phyloP scores from a whole-genome alignment of 148 eudicot genomes.

The Suaeda aralocaspica region DNA sequence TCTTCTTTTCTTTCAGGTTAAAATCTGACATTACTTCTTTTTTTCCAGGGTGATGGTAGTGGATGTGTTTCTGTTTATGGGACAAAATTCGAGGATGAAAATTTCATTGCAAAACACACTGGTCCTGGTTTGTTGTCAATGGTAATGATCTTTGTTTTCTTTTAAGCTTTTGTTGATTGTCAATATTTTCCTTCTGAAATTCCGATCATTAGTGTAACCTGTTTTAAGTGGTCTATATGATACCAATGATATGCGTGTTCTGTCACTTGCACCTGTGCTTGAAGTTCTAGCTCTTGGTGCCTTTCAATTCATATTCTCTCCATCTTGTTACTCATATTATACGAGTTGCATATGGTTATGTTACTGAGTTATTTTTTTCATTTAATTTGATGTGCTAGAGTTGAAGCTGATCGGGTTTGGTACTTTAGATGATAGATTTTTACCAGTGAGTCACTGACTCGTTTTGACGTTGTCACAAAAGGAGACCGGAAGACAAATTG shows the following conservation, averaged over 20 bases:
- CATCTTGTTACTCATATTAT: too few relatives aligned
- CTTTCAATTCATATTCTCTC: too few relatives aligned
- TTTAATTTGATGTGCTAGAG: too few relatives aligned
- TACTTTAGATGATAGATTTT: too few relatives aligned
- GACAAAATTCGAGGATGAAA: constrained; percentile 91
- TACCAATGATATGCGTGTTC: neutral
- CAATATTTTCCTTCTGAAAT: constrained; percentile 1
- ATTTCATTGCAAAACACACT: constrained; percentile 91
- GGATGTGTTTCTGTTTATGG: constrained; percentile 86
- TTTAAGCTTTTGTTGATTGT: constrained; percentile 14
- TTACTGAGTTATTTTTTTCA: too few relatives aligned
- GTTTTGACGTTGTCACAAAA: too few relatives aligned
- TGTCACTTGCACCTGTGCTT: too few relatives aligned
- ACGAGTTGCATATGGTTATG: too few relatives aligned
- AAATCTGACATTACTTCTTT: constrained; percentile 19
- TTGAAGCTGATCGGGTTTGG: too few relatives aligned
- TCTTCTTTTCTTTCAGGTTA: neutral
- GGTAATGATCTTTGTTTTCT: constrained; percentile 36
- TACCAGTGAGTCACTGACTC: too few relatives aligned
- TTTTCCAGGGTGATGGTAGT: constrained; percentile 85
- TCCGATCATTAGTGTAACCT: neutral
- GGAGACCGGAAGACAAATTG: too few relatives aligned
- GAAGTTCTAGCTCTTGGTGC: too few relatives aligned
- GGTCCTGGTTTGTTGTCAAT: constrained; percentile 92
- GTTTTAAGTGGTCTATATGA: neutral